Evolutionary conservation across 495 filamentous ascomycete species (phyloP), one percentile per base, ranked within the genome.

Genomic region (Aspergillus hancockii): DNA sequence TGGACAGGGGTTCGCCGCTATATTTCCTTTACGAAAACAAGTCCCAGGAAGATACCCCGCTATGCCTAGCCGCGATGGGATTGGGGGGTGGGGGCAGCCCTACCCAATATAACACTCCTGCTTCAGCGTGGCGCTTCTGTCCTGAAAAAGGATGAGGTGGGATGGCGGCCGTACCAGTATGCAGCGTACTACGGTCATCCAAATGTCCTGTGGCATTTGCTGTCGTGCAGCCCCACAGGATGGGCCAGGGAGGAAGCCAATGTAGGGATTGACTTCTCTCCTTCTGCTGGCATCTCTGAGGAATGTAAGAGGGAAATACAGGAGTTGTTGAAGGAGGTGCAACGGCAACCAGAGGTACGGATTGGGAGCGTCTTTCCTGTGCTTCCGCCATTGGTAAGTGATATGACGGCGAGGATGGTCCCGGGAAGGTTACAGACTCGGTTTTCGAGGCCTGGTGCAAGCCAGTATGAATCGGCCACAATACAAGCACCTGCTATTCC

Each of bases 31-130:
- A 67, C 56, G 64, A 62, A 12, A 62, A 45, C 16, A 58, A 66
- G 23, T 63, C 63, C 30, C 65, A 71, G 30, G 72, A 78, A 50
- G 76, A 80, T 54, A 78, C 76, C 0, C 74, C 73, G 3, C 51
- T 79, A 14, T 79, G 78, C 49, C 59, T 76, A 30, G 78, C 76
- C 8, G 71, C 78, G 8, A 74, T 72, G 63, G 65, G 64, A 8
- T n/a, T n/a, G n/a, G n/a, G n/a, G n/a, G n/a, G n/a, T n/a, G n/a
- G n/a, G n/a, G n/a, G n/a, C n/a, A n/a, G 78, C 76, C 5, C 62
- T 71, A 25, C 57, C 62, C 13, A 66, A 79, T n/a, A 74, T 73
- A 4, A 69, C 67, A 19, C 54, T 77, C 19, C 59, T 80, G 0
- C 31, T 81, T 8, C 55, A 63, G 31, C 62, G 62, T 0, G 77